Evolutionary conservation across 768 basidiomycete genomes (phyloP).

Genomic region (Termitomyces sp.): DNA sequence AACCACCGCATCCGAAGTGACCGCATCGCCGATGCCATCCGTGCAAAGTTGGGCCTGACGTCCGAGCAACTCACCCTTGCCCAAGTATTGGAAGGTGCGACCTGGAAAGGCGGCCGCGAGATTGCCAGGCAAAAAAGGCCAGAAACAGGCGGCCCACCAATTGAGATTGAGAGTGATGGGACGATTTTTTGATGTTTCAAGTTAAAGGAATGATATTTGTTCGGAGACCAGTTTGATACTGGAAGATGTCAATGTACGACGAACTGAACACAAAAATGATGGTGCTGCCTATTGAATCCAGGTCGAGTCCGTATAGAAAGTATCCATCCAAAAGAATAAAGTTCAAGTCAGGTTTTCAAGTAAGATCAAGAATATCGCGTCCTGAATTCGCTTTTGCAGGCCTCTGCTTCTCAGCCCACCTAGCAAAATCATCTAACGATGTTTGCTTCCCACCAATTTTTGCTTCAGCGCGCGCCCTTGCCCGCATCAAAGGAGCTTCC

Average conservation of each 20-base stretch:
- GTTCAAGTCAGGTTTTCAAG: too few species aligned
- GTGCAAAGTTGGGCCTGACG: slow-evolving; percentile 49
- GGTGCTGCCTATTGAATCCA: too few species aligned
- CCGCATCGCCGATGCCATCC: slow-evolving; percentile 70
- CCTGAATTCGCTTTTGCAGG: background rate
- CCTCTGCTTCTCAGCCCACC: background rate
- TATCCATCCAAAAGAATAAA: too few species aligned
- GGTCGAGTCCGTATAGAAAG: too few species aligned
- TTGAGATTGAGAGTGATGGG: slow-evolving; percentile 83
- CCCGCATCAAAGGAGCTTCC: slow-evolving; percentile 11
- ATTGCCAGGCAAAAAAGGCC: slow-evolving; percentile 80
- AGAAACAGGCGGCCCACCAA: slow-evolving; percentile 75
- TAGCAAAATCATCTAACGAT: slow-evolving; percentile 1
- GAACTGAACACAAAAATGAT: too few species aligned
- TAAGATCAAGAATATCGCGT: slow-evolving; percentile 16
- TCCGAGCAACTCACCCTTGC: slow-evolving; percentile 63
- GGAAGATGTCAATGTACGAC: too few species aligned
- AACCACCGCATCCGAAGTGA: slow-evolving; percentile 52
- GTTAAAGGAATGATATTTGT: too few species aligned
- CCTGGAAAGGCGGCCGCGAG: slow-evolving; percentile 96
- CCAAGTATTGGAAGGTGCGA: slow-evolving; percentile 91
- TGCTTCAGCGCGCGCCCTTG: slow-evolving; percentile 9
- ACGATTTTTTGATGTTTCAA: slow-evolving; percentile 87
- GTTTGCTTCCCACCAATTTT: slow-evolving; percentile 4
- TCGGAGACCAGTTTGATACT: too few species aligned